Conservation (phyloP, 78 protist species). For the Anaeramoeba flamelloides region DNA sequence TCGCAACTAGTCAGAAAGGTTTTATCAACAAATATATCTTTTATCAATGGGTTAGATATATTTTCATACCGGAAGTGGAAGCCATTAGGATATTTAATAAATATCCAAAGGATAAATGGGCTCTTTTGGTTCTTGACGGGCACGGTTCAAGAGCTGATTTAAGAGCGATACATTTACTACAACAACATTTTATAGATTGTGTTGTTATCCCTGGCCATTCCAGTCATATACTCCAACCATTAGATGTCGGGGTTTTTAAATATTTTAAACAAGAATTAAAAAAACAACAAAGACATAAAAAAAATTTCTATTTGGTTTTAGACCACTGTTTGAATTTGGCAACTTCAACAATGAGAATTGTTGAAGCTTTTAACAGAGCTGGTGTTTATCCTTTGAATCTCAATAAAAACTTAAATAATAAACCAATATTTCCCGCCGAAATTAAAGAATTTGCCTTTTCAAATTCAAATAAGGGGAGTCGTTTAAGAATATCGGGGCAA, state of each 20-base stretch:
- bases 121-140: neutral
- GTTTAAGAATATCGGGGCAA: too few relatives aligned
- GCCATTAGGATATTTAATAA: too few relatives aligned
- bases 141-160: neutral
- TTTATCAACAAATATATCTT: neutral
- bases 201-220: neutral
- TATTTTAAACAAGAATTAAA: neutral
- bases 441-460: too few relatives aligned
- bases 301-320: neutral
- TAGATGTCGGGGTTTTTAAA: neutral
- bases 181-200: neutral
- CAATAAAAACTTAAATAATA: neutral
- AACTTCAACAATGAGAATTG: neutral
- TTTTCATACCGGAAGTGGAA: neutral
- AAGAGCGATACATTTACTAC: neutral
- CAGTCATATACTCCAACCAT: neutral
- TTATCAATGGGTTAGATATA: neutral
- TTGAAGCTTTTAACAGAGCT: neutral
- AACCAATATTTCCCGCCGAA: too few relatives aligned
- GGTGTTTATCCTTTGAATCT: neutral
- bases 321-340: neutral
- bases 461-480: too few relatives aligned
- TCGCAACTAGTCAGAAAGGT: neutral
- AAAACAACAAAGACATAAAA: neutral
- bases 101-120: neutral